Conservation (phyloP, 148 eudicot genomes). For the Vaccinium vitisidaea region DNA sequence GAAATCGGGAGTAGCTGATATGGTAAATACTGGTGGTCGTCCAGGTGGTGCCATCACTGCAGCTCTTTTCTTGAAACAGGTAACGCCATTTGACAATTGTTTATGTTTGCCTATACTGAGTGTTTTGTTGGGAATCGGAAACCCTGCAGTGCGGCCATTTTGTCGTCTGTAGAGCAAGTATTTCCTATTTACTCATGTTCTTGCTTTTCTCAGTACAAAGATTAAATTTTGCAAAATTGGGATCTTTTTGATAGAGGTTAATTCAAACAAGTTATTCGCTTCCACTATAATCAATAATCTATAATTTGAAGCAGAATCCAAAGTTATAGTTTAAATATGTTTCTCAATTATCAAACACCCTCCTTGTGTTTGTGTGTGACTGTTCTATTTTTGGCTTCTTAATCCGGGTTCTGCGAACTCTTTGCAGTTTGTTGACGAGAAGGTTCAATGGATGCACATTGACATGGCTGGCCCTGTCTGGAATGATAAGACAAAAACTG, state of each 20-base stretch:
- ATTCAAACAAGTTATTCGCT: neutral
- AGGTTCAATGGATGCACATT: conserved; percentile 97
- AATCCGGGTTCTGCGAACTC: neutral
- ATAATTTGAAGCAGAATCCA: neutral
- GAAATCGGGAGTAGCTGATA: conserved; percentile 98
- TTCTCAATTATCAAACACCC: neutral
- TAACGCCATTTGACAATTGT: conserved; percentile 64
- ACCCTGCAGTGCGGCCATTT: too few relatives aligned
- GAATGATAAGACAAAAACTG: conserved; percentile 80
- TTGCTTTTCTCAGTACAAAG: neutral
- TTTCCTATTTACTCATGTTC: neutral
- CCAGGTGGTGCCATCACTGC: conserved; percentile 97
- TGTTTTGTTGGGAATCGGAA: neutral
- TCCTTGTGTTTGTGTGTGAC: neutral
- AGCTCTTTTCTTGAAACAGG: conserved; percentile 97
- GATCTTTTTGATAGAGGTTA: neutral
- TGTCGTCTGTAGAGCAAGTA: neutral
- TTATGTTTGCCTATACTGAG: neutral
- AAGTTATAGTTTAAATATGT: neutral
- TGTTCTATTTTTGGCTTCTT: neutral
- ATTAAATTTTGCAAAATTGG: too few relatives aligned
- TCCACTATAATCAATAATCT: neutral
- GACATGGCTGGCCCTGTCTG: conserved; percentile 98
- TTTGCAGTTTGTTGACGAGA: conserved; percentile 91
- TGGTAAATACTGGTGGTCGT: conserved; percentile 94